These are phyloP conservation scores for Amanita muscaria DNA, from an alignment of 768 basidiomycete species.

Conservation along the genomic window DNA sequence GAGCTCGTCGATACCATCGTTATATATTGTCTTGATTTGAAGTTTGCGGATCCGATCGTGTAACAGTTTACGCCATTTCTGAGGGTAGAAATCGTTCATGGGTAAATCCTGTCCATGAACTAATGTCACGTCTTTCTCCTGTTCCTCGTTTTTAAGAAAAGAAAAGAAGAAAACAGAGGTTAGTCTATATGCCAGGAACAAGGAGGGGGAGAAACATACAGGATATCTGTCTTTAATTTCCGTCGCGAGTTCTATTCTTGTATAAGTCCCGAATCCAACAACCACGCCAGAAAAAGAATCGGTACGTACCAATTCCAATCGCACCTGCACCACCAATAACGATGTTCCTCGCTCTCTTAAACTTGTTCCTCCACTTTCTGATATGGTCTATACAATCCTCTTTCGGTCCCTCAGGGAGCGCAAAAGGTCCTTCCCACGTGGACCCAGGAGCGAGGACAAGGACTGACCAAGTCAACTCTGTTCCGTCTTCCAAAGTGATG, in stretches of 20 bases:
- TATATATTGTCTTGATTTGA: constrained; percentile 42
- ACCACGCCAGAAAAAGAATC: neutral
- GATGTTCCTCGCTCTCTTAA: constrained; percentile 33
- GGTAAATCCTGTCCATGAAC: constrained; percentile 48
- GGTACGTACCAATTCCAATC: constrained; percentile 36
- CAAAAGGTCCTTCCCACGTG: constrained; percentile 41
- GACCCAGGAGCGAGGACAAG: constrained; percentile 57
- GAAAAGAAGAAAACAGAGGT: neutral
- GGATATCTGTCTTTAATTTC: constrained; percentile 34
- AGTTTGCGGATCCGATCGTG: constrained; percentile 32
- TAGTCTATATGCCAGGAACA: no score
- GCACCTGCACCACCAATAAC: constrained; percentile 51
- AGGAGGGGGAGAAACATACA: constrained; percentile 22
- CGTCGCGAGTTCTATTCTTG: constrained; percentile 34
- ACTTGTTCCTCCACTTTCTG: constrained; percentile 23
- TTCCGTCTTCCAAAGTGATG: constrained; percentile 42
- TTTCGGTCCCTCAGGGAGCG: constrained; percentile 32
- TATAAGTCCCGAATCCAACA: constrained; percentile 10
- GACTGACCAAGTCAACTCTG: constrained; percentile 39
- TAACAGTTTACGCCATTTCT: constrained; percentile 40
- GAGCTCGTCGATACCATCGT: constrained; percentile 42
- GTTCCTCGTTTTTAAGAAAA: no score
- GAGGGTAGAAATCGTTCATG: constrained; percentile 48
- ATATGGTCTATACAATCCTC: constrained; percentile 20
- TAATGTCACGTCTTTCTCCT: constrained; percentile 47